Percentiles rank a stretch among this genome's conserved stretches.
Evolutionary conservation across 2,329 filamentous ascomycete species (phyloP).

Genomic region (Ophiostoma sp.): DNA sequence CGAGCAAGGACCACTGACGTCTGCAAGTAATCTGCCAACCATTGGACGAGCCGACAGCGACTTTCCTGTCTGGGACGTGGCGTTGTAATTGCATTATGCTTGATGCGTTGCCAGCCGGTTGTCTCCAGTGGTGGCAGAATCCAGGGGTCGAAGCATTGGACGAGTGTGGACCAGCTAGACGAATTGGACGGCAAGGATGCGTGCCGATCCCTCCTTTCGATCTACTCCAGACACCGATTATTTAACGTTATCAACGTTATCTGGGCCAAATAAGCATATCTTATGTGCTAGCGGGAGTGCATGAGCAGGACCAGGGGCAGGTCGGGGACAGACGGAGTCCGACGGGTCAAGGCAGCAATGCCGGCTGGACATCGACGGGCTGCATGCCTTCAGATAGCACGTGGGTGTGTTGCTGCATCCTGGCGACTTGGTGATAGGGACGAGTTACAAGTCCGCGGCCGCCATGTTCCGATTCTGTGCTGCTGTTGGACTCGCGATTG

Average conservation of each 20-base stretch:
- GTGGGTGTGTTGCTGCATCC: slow-evolving; percentile 6
- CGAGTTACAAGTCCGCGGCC: background rate
- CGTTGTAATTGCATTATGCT: slow-evolving; percentile 8
- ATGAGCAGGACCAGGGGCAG: slow-evolving; percentile 1
- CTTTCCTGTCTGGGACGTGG: slow-evolving; percentile 16
- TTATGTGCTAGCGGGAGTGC: slow-evolving; percentile 4
- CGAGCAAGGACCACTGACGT: slow-evolving; percentile 1
- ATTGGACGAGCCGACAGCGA: background rate
- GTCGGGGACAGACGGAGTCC: slow-evolving; percentile 11
- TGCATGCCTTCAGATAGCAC: background rate
- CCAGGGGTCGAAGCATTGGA: background rate
- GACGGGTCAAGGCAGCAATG: background rate
- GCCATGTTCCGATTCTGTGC: background rate
- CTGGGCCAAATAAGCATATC: slow-evolving; percentile 8
- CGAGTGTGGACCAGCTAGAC: background rate
- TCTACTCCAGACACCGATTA: background rate
- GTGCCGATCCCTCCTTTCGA: background rate
- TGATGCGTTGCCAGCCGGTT: no score
- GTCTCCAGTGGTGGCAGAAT: background rate
- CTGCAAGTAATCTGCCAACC: background rate
- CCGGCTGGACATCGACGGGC: background rate
- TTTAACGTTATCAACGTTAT: background rate
- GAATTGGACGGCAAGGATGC: background rate
- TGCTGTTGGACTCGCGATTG: background rate
- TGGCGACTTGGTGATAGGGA: slow-evolving; percentile 7